Percentiles rank a stretch among this genome's conserved stretches.
Evolutionary conservation across 441 rosid species (phyloP).

Genomic region (Erodium texanum): DNA sequence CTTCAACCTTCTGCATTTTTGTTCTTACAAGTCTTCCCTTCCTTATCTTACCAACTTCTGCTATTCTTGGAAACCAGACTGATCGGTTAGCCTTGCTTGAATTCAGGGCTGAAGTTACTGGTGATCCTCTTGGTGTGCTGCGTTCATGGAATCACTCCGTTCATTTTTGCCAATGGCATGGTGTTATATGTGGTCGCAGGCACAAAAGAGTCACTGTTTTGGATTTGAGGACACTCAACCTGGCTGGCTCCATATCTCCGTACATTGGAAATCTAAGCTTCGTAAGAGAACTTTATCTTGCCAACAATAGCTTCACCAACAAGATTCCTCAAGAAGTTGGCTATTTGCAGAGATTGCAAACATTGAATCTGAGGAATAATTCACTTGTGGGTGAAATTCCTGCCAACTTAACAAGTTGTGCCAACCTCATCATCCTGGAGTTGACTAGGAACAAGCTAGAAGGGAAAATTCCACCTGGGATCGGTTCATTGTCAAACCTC

Average conservation of each 20-base stretch:
- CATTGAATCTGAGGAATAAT: background rate
- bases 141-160: constrained; percentile 13
- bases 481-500: constrained; percentile 6
- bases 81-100: background rate
- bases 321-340: constrained; percentile 15
- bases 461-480: constrained; percentile 7
- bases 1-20: background rate
- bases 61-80: constrained; percentile 11
- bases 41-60: background rate
- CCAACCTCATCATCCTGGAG: background rate
- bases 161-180: constrained; percentile 20
- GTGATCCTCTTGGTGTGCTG: constrained; percentile 8
- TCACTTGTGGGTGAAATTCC: constrained; percentile 16
- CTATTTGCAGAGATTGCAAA: background rate
- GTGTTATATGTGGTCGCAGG: constrained; percentile 2
- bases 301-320: constrained; percentile 7
- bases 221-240: constrained; percentile 1
- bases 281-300: background rate
- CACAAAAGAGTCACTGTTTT: constrained; percentile 14
- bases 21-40: background rate
- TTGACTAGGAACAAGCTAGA: background rate
- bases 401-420: constrained; percentile 11
- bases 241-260: constrained; percentile 17
- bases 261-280: constrained; percentile 23
- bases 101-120: background rate